Percentiles rank a stretch among this genome's conserved stretches.
These are phyloP conservation scores for Paxillus involutus DNA, from an alignment of 768 basidiomycete species.

Conservation along the genomic window DNA sequence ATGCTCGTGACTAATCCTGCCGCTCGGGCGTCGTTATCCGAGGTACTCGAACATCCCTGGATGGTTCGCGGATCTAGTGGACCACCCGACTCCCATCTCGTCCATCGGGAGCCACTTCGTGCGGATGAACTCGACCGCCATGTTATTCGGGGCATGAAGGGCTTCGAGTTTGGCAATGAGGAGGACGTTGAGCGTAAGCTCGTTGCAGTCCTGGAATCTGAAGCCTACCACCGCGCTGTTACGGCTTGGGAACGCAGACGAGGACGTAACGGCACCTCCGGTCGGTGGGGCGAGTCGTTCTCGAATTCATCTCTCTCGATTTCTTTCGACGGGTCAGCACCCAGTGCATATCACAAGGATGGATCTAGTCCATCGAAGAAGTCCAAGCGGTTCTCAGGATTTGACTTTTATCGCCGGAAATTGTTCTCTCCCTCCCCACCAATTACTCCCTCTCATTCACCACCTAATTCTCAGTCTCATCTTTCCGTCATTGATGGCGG, in stretches of 20 bases:
- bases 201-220: conserved; percentile 70
- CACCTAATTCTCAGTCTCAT: conserved; percentile 58
- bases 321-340: conserved; percentile 51
- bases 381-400: conserved; percentile 87
- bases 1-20: conserved; percentile 97
- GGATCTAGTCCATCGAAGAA: conserved; percentile 52
- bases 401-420: conserved; percentile 93
- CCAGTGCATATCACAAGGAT: conserved; percentile 41
- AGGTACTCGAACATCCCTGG: conserved; percentile 89
- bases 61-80: conserved; percentile 86
- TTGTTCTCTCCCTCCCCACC: conserved; percentile 66
- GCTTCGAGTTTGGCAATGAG: conserved; percentile 93
- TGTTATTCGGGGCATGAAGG: conserved; percentile 88
- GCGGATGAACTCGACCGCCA: conserved; percentile 84
- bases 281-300: conserved; percentile 52
- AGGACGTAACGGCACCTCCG: conserved; percentile 38
- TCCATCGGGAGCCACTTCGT: conserved; percentile 87
- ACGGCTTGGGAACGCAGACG: conserved; percentile 78
- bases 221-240: conserved; percentile 72
- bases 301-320: conserved; percentile 72
- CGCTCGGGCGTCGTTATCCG: conserved; percentile 76
- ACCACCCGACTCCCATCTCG: conserved; percentile 80
- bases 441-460: conserved; percentile 56
- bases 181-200: conserved; percentile 83
- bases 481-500: conserved; percentile 48